Conservation (phyloP, 306 rosid genomes). For the Rubus parviflorus region DNA sequence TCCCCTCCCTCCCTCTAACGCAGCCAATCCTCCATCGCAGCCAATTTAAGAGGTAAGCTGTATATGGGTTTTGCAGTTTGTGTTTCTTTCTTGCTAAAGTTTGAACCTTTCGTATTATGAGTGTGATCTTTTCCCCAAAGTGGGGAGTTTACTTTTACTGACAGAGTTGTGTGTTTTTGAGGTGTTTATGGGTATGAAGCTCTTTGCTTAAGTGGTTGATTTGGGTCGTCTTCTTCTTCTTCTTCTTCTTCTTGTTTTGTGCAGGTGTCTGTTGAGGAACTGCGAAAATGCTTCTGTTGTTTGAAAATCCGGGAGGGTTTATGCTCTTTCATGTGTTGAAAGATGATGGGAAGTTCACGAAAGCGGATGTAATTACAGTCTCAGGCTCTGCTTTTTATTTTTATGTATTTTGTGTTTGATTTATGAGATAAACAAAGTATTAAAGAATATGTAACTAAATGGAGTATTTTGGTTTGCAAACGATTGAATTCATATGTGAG, state of each 20-base stretch:
- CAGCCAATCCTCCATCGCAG: conserved; percentile 6
- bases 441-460: background rate
- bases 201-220: background rate
- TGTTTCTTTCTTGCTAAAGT: background rate
- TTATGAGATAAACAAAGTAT: background rate
- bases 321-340: conserved; percentile 70
- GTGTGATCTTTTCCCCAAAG: background rate
- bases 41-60: conserved; percentile 8
- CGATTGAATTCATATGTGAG: background rate
- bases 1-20: background rate
- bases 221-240: background rate
- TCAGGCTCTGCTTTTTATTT: background rate
- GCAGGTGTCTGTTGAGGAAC: conserved; percentile 33
- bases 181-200: background rate
- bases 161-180: no score
- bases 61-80: background rate
- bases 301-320: conserved; percentile 78
- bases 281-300: conserved; percentile 63
- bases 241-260: background rate
- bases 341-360: conserved; percentile 73
- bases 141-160: no score
- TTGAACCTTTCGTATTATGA: background rate
- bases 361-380: conserved; percentile 59
- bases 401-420: background rate
- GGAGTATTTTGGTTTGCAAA: background rate